phyloP scores from a whole-genome alignment of 495 filamentous ascomycete species.

The Pyronema omphalodes region DNA sequence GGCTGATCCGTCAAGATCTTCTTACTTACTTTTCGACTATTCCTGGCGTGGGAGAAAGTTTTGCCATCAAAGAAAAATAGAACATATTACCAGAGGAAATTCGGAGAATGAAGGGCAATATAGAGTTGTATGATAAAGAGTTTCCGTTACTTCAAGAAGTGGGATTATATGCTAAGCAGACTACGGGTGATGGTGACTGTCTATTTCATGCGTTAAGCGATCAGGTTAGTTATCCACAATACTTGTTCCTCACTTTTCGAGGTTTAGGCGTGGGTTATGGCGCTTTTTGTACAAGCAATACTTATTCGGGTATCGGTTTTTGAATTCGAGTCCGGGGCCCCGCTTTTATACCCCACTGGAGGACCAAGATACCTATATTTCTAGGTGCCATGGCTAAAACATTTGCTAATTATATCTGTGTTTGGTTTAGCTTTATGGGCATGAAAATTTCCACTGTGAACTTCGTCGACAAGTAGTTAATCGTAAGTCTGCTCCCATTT shows the following conservation, averaged over 20 bases:
- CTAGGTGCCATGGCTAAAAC: too few relatives aligned
- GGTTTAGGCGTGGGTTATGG: background rate
- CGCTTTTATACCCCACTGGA: background rate
- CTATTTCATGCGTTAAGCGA: conserved; percentile 63
- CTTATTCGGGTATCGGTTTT: too few relatives aligned
- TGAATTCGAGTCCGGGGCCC: background rate
- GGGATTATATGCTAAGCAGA: conserved; percentile 34
- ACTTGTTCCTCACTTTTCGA: background rate
- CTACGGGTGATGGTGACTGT: conserved; percentile 45
- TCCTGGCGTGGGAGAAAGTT: too few relatives aligned
- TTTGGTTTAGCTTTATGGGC: conserved; percentile 35
- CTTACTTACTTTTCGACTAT: too few relatives aligned
- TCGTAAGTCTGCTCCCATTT: conserved; percentile 16
- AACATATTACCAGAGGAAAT: too few relatives aligned
- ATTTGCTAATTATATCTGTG: background rate
- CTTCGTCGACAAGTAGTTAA: conserved; percentile 43
- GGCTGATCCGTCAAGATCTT: too few relatives aligned
- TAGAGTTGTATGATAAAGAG: conserved; percentile 26
- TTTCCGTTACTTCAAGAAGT: conserved; percentile 35
- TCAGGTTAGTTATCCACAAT: conserved; percentile 28
- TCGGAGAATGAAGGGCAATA: conserved; percentile 2
- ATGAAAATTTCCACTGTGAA: conserved; percentile 36
- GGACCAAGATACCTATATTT: too few relatives aligned
- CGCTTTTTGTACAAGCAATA: too few relatives aligned
- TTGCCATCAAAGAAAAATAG: too few relatives aligned